phyloP scores from a whole-genome alignment of 169 alveolate species.

The Cryptosporidium sp. region DNA sequence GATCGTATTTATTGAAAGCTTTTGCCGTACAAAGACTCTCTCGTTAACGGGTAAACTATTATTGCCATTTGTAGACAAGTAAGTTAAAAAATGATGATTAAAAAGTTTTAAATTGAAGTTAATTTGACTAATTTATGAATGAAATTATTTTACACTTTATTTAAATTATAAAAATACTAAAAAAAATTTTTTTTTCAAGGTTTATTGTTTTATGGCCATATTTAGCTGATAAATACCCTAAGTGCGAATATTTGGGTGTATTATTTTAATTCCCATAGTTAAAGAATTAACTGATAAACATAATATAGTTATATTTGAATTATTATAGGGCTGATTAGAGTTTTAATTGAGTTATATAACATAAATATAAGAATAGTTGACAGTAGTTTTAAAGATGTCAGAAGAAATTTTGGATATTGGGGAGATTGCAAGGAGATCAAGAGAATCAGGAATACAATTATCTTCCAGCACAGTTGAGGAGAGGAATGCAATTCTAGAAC shows the following conservation, averaged over 20 bases:
- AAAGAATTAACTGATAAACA: background rate
- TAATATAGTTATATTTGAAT: too few relatives aligned
- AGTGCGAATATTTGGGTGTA: conserved; percentile 64
- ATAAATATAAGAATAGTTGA: background rate
- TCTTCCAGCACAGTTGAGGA: conserved; percentile 44
- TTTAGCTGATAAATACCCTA: conserved; percentile 30
- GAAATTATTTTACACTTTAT: background rate
- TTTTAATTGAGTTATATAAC: background rate
- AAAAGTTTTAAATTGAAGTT: background rate
- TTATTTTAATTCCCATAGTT: conserved; percentile 21
- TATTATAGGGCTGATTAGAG: background rate
- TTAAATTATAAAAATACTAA: conserved; percentile 1
- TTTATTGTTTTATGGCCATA: conserved; percentile 69
- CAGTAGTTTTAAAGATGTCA: background rate
- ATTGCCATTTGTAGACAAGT: conserved; percentile 84
- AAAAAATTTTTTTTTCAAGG: background rate
- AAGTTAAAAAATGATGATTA: background rate
- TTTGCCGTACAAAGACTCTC: conserved; percentile 84
- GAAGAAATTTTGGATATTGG: background rate
- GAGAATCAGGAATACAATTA: conserved; percentile 41
- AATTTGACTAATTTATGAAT: background rate
- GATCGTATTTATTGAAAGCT: conserved; percentile 82
- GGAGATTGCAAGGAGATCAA: conserved; percentile 19
- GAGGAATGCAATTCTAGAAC: conserved; percentile 62
- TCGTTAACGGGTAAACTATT: conserved; percentile 87